Conservation (phyloP, 2,329 filamentous ascomycete genomes). For the Teratosphaeria viscida region DNA sequence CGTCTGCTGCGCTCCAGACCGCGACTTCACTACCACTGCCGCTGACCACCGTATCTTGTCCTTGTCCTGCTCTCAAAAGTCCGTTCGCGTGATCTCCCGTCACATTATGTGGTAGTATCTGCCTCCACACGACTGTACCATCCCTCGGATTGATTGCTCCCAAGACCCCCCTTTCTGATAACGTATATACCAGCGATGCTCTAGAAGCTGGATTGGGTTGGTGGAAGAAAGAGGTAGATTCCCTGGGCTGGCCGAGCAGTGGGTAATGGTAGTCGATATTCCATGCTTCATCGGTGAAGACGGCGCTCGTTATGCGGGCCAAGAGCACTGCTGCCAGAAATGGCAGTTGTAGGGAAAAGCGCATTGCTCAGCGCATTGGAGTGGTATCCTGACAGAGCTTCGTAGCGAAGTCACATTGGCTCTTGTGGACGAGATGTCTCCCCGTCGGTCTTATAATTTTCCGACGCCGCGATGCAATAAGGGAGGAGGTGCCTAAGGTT, state of each 20-base stretch:
- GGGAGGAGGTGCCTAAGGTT: too few species aligned
- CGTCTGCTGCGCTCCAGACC: slow-evolving; percentile 75
- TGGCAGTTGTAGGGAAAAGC: neutral
- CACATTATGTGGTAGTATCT: slow-evolving; percentile 42
- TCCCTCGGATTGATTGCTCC: slow-evolving; percentile 84
- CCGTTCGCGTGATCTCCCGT: slow-evolving; percentile 18
- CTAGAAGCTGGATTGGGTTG: slow-evolving; percentile 70
- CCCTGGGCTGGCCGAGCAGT: slow-evolving; percentile 71
- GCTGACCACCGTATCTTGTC: slow-evolving; percentile 66
- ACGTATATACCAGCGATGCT: slow-evolving; percentile 80
- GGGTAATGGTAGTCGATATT: slow-evolving; percentile 88
- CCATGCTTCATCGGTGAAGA: slow-evolving; percentile 67
- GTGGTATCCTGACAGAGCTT: neutral
- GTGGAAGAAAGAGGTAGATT: slow-evolving; percentile 88
- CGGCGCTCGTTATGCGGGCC: neutral
- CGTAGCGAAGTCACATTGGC: neutral
- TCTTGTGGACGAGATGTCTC: neutral
- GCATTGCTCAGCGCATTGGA: neutral
- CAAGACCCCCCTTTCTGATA: slow-evolving; percentile 73
- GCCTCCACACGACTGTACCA: slow-evolving; percentile 78
- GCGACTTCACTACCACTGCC: slow-evolving; percentile 60
- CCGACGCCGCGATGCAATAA: too few species aligned
- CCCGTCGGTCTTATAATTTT: neutral
- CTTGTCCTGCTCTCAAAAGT: slow-evolving; percentile 62
- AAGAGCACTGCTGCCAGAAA: neutral